Evolutionary conservation across 495 filamentous ascomycete species (phyloP), one percentile per base, ranked within the genome.

Genomic region (Daldinia concentrica): DNA sequence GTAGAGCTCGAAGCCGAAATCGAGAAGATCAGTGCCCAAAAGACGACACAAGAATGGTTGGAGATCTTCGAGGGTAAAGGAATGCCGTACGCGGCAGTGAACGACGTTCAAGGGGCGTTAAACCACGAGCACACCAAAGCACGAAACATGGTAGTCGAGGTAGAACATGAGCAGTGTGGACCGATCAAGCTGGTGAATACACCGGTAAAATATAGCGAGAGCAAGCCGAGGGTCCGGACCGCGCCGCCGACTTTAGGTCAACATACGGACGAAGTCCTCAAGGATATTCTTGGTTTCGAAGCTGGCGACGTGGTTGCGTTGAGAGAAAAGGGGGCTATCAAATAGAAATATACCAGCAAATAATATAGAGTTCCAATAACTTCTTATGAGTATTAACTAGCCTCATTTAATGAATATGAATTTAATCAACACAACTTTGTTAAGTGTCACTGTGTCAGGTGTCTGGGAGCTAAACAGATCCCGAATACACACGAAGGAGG

Each of bases 71-170:
- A 98, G 72, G 93, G 92, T 26, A 91, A 90, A 65, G 95, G 95
- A 19, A 90, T 98, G 89, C 95, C 95, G 9, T 98, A 98, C 81
- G 92, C 95, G 4, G 92, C 96, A 0, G 90, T 99, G 59, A 98
- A 98, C 75, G 95, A 98, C 74, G 89, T 99, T 11, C 89, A 95
- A 77, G 85, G 83, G 6, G 92, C 95, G 2, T 81, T 99, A 39
- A 90, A 90, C 48, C 95, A 98, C 79, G 85, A 90, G 56, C 96
- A 99, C 76, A 94, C 95, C 2, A 83, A 86, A 58, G 95, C 95
- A 27, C 85, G 95, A 61, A 84, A 89, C 45, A 98, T 99, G 95
- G 90, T 99, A 4, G 86, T 89, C 5, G 92, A 95, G 72, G 83
- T 98, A 24, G 88, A 97, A 1, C 95, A 99, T 76, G 88, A 87